Evolutionary conservation across 192 early-diverging fungal genomes (phyloP).

Genomic region (Coemansia sp.): DNA sequence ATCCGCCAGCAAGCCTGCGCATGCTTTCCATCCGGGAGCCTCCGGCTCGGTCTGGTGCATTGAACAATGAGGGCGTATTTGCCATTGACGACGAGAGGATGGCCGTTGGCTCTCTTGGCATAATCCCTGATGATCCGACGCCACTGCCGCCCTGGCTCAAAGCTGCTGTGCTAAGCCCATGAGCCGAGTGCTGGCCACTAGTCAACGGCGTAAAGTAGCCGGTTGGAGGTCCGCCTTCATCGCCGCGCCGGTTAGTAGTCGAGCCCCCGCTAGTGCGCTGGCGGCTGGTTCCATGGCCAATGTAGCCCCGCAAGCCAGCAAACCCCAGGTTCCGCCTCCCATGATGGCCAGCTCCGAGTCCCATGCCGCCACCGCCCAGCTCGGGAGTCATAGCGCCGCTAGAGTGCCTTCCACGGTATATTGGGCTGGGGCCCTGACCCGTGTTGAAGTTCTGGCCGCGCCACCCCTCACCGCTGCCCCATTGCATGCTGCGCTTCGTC

Average conservation of each 20-base stretch:
- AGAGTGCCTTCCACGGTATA: slow-evolving; percentile 21
- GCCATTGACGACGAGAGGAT: slow-evolving; percentile 29
- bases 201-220: slow-evolving; percentile 34
- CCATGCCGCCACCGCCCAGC: slow-evolving; percentile 5
- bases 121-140: slow-evolving; percentile 17
- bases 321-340: slow-evolving; percentile 32
- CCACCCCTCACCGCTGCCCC: slow-evolving; percentile 21
- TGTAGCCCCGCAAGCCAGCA: slow-evolving; percentile 49
- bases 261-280: slow-evolving; percentile 10
- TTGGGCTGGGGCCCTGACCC: slow-evolving; percentile 23
- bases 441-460: slow-evolving; percentile 25
- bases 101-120: slow-evolving; percentile 39
- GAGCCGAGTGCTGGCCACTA: slow-evolving; percentile 4
- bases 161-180: slow-evolving; percentile 10
- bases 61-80: slow-evolving; percentile 16
- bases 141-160: slow-evolving; percentile 10
- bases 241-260: slow-evolving; percentile 7
- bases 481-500: slow-evolving; percentile 34
- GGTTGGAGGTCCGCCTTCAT: slow-evolving; percentile 9
- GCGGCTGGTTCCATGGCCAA: slow-evolving; percentile 30
- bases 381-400: slow-evolving; percentile 40
- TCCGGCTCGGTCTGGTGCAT: slow-evolving; percentile 10
- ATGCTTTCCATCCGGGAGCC: slow-evolving; percentile 2
- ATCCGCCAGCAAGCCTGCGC: slow-evolving; percentile 2
- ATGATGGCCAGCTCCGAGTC: slow-evolving; percentile 8